A percentile compares a stretch with the other conserved stretches of the same genome.
These are phyloP conservation scores for Neurospora sp. DNA, from an alignment of 495 filamentous ascomycete genomes.

Conservation along the genomic window DNA sequence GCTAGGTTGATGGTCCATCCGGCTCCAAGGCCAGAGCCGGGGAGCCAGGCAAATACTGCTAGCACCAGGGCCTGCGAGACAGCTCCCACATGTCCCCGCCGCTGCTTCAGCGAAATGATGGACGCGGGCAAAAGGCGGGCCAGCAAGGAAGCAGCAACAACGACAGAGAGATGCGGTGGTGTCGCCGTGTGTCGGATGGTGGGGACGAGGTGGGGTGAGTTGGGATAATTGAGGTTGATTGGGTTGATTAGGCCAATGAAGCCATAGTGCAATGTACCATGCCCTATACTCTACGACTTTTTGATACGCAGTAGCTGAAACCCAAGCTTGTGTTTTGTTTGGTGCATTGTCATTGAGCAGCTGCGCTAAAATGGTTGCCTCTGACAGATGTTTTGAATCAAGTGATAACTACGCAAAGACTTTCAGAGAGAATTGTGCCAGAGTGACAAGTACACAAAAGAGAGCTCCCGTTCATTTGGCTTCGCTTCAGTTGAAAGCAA, in stretches of 20 bases:
- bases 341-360: neutral
- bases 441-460: neutral
- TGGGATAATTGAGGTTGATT: neutral
- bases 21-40: neutral
- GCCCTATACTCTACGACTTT: neutral
- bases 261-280: neutral
- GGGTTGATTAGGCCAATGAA: neutral
- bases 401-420: neutral
- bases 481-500: neutral
- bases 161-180: neutral
- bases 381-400: neutral
- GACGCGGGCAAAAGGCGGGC: neutral
- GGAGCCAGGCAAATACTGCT: neutral
- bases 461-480: neutral
- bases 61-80: neutral
- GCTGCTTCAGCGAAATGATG: neutral
- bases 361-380: neutral
- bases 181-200: neutral
- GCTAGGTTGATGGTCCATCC: neutral
- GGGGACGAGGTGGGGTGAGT: neutral
- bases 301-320: neutral
- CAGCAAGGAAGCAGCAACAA: neutral
- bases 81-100: neutral
- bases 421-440: neutral
- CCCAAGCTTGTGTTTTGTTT: neutral